These are phyloP conservation scores for Candolleomyces eurysporus DNA, from an alignment of 768 basidiomycete genomes.

Conservation along the genomic window DNA sequence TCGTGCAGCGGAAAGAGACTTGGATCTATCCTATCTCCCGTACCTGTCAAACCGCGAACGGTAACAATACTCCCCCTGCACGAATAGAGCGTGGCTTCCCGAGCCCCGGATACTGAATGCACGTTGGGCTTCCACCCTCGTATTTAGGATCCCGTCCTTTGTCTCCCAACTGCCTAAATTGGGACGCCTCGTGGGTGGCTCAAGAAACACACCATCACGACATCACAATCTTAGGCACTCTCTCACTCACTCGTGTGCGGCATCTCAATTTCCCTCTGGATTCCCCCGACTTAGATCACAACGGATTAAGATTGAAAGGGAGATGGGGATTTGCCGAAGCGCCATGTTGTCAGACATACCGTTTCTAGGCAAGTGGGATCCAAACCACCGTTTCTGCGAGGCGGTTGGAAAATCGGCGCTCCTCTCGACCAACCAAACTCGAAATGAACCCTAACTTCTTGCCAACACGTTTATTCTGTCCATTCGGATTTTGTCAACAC, in stretches of 20 bases:
- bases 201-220: conserved; percentile 26
- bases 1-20: not conserved
- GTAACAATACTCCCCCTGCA: conserved; percentile 53
- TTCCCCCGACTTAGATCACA: conserved; percentile 18
- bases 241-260: conserved; percentile 22
- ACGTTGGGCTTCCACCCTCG: conserved; percentile 53
- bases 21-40: conserved; percentile 48
- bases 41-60: conserved; percentile 45
- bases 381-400: conserved; percentile 27
- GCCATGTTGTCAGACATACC: conserved; percentile 23
- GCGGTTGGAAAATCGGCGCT: conserved; percentile 57
- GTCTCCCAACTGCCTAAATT: conserved; percentile 56
- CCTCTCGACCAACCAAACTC: conserved; percentile 70
- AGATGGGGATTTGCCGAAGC: conserved; percentile 23
- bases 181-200: conserved; percentile 38
- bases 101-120: conserved; percentile 64
- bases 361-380: conserved; percentile 14
- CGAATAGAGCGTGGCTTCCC: conserved; percentile 68
- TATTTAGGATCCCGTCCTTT: conserved; percentile 44
- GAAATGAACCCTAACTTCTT: conserved; percentile 63
- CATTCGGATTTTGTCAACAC: conserved; percentile 62
- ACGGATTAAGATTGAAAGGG: conserved; percentile 17
- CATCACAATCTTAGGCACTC: conserved; percentile 23
- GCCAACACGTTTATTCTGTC: conserved; percentile 53
- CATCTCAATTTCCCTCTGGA: conserved; percentile 21